Evolutionary conservation across 345 rosid species (phyloP).

Genomic region (Syzygium aromaticum): DNA sequence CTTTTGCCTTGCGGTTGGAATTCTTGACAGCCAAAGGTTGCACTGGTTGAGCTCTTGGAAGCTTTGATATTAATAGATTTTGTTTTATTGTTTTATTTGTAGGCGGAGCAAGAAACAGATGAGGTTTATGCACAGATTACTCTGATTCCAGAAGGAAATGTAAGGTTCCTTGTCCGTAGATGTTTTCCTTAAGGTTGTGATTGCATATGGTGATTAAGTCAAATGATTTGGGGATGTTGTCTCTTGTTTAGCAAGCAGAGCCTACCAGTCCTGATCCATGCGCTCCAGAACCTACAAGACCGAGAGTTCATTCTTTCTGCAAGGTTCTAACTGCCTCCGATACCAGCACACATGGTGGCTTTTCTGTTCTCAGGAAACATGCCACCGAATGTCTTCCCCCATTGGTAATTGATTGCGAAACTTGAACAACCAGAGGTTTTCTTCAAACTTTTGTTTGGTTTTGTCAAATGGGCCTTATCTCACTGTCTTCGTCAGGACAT

Average conservation of each 20-base stretch:
- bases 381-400: slow-evolving; percentile 94
- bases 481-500: slow-evolving; percentile 48
- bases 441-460: neutral
- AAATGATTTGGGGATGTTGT: neutral
- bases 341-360: slow-evolving; percentile 97
- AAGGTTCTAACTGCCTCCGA: slow-evolving; percentile 95
- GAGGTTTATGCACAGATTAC: slow-evolving; percentile 94
- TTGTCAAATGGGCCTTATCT: neutral
- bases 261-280: slow-evolving; percentile 44
- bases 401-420: slow-evolving; percentile 34
- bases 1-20: neutral
- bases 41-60: neutral
- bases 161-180: slow-evolving; percentile 18
- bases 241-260: slow-evolving; percentile 38
- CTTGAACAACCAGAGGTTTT: neutral
- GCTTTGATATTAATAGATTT: neutral
- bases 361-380: slow-evolving; percentile 84
- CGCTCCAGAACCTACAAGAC: slow-evolving; percentile 32
- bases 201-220: neutral
- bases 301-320: slow-evolving; percentile 60
- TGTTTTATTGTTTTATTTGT: slow-evolving; percentile 4
- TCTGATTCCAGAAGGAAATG: slow-evolving; percentile 56
- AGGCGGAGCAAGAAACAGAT: slow-evolving; percentile 97
- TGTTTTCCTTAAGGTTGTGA: neutral
- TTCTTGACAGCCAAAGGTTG: neutral